Evolutionary conservation across 2,329 filamentous ascomycete species (phyloP), one percentile per base, ranked within the genome.

Genomic region (Tolypocladium paradoxum): DNA sequence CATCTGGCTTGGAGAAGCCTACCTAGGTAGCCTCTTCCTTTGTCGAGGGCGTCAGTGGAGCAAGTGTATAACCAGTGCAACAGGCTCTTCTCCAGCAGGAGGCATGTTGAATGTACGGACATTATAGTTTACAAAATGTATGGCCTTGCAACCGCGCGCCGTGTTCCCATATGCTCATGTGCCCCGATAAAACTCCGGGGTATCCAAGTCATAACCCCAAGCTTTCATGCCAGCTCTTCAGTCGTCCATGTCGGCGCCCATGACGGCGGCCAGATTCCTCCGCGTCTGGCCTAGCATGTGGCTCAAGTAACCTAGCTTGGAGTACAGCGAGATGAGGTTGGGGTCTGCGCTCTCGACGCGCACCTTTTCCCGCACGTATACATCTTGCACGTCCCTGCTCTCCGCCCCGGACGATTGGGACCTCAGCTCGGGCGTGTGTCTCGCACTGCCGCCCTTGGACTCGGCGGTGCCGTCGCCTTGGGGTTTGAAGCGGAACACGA

Each of bases 271-370:
- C 57, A 96, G 69, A 14, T 90, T 90, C 53, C 80, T 76, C 60
- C 87, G 78, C 58, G 85, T 84, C 57, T 88, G 74, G 54, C 77
- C 75, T 22, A 96, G 76, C 56, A 84, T 85, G 61, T 90, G 82
- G 57, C 87, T 84, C 54, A 96, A 71, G 5, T 88, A 90, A 33
- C 79, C 82, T 60, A 96, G 73, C 70, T 96, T 96, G 6, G 90
- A 86, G 67, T 88, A 85, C 35, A 93, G 76, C 36, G 88, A 86
- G 66, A 96, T 84, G 58, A 96, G 67, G 61, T 84, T 91, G 1
- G 92, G 92, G 67, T 97, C 91, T 53, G 90, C 88, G 62, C 83
- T 92, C 68, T 96, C 91, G 2, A 96, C 85, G 40, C 87, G 79
- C 5, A 96, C 81, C 72, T 96, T 96, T 67, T 96, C 92, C 60